A percentile compares a stretch with the other conserved stretches of the same genome.
These are phyloP conservation scores for Penicillium sp. DNA, from an alignment of 2,329 filamentous ascomycete species.

Conservation along the genomic window DNA sequence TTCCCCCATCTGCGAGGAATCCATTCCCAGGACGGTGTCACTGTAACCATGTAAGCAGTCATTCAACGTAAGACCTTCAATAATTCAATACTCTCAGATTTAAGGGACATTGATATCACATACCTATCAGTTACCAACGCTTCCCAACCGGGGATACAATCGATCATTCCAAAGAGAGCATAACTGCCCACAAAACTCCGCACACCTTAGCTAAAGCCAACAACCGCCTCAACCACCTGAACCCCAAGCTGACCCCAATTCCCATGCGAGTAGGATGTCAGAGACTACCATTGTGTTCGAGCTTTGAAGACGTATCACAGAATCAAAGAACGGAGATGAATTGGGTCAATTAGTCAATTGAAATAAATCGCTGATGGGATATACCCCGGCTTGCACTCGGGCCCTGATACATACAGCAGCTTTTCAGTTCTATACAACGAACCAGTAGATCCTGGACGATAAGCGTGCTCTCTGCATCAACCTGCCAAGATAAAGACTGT, in stretches of 20 bases:
- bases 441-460: neutral
- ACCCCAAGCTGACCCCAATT: slow-evolving; percentile 53
- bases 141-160: slow-evolving; percentile 56
- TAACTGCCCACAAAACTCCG: slow-evolving; percentile 56
- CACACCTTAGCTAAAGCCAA: slow-evolving; percentile 47
- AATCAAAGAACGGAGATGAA: neutral
- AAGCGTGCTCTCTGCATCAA: neutral
- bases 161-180: slow-evolving; percentile 52
- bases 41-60: neutral
- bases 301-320: neutral
- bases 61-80: neutral
- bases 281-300: neutral
- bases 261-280: slow-evolving; percentile 44
- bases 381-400: neutral
- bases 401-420: neutral
- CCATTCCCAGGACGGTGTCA: neutral
- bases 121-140: slow-evolving; percentile 56
- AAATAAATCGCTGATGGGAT: neutral
- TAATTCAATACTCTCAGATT: neutral
- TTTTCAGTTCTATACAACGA: neutral
- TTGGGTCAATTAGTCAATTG: neutral
- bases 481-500: neutral
- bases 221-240: slow-evolving; percentile 53
- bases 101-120: slow-evolving; percentile 24
- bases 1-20: neutral